phyloP scores from a whole-genome alignment of 148 eudicot species.

The Vaccinium darrowii region DNA sequence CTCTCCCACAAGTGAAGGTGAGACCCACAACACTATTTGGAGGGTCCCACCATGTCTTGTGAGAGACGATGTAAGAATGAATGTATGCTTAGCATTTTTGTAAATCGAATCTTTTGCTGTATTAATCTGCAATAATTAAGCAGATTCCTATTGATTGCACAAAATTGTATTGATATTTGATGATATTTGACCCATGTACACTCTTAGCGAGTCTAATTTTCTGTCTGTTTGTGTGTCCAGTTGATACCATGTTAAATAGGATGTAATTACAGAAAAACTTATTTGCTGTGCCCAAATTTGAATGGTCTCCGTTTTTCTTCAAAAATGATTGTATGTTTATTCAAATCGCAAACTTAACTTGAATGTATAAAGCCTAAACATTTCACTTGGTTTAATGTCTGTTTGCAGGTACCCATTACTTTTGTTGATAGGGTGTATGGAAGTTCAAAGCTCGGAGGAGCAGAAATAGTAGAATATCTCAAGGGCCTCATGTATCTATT shows the following conservation, averaged over 20 bases:
- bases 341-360: not conserved
- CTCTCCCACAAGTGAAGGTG: no score
- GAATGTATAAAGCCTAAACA: not conserved
- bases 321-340: not conserved
- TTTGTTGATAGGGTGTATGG: slow-evolving; percentile 96
- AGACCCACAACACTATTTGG: no score
- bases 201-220: not conserved
- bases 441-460: slow-evolving; percentile 92
- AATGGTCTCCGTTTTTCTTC: not conserved
- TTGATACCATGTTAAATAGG: not conserved
- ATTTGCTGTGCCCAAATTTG: not conserved
- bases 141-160: not conserved
- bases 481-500: slow-evolving; percentile 86
- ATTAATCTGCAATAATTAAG: not conserved
- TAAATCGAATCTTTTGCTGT: not conserved
- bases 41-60: no score
- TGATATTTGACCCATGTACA: not conserved
- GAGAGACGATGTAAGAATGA: no score
- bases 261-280: not conserved
- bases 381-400: slow-evolving; percentile 13
- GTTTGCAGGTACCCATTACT: slow-evolving; percentile 78
- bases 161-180: not conserved
- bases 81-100: no score
- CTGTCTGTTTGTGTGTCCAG: not conserved
- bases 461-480: slow-evolving; percentile 84